phyloP scores from a whole-genome alignment of 345 rosid species.

The Lepidium didymum region DNA sequence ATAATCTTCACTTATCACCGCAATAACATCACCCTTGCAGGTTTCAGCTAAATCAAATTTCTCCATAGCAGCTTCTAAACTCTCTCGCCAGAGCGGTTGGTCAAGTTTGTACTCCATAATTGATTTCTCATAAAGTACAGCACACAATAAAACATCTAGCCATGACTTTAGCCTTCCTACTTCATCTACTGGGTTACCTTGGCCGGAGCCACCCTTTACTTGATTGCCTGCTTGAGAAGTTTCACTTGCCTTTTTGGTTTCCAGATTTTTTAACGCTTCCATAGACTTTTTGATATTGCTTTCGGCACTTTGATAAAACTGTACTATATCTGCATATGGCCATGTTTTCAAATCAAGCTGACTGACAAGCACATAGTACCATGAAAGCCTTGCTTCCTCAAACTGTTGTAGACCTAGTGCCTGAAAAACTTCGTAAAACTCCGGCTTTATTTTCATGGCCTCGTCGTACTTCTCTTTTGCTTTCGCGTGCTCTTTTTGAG shows the following conservation, averaged over 20 bases:
- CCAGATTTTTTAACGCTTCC: conserved; percentile 59
- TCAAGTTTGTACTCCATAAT: conserved; percentile 75
- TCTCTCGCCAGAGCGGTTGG: conserved; percentile 63
- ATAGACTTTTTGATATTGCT: conserved; percentile 63
- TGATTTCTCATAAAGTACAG: conserved; percentile 80
- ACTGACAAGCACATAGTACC: conserved; percentile 64
- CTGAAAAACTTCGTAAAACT: conserved; percentile 57
- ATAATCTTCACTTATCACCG: conserved; percentile 54
- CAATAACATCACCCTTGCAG: conserved; percentile 48
- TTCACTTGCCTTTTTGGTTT: conserved; percentile 7
- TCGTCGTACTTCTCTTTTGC: conserved; percentile 69
- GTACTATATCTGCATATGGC: conserved; percentile 50
- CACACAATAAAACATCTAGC: conserved; percentile 72
- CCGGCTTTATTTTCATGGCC: conserved; percentile 75
- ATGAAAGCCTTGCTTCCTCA: conserved; percentile 86
- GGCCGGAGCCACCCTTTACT: conserved; percentile 33
- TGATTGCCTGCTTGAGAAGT: neutral
- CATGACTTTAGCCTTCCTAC: conserved; percentile 52
- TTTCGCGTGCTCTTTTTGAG: conserved; percentile 40
- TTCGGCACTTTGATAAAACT: conserved; percentile 66
- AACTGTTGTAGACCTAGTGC: conserved; percentile 79
- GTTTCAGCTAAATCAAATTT: conserved; percentile 75
- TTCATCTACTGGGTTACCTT: conserved; percentile 44
- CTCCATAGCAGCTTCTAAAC: conserved; percentile 68
- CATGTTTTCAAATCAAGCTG: conserved; percentile 53